Base-by-base conservation (phyloP, 1,284 basidiomycete genomes). In the Cryptococcus hybrid region DNA sequence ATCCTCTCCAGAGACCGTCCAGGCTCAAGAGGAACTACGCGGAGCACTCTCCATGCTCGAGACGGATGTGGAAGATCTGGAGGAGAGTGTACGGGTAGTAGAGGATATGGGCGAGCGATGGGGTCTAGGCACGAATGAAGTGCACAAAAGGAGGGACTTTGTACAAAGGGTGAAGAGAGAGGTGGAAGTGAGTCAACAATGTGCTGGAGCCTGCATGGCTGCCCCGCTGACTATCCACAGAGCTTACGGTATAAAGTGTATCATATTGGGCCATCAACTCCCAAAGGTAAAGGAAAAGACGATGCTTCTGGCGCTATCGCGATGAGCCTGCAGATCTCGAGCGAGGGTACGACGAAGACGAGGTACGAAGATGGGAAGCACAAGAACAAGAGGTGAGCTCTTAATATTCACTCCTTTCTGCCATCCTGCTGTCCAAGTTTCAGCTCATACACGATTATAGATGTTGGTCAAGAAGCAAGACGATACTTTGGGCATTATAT, bases 1-100 rank as follows among this genome's bases (percentile, higher is more conserved):
- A 1, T 44, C 62, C 2, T 47, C 55, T 1, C 58, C 58, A 11
- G 15, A 52, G 1, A 61, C 63, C 0, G 42, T 61, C 4, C 38
- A 56, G 47, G 68, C 69, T 7, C 59, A 59, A 13, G 65, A 73
- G 6, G 76, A 93, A 85, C 79, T 94, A 51, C 86, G 86, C 72
- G 85, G 85, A 0, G 88, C 88, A 1, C 82, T 95, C 7, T 82
- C 84, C 1, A 79, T 86, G 0, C 79, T 95, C 37, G 89, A 92
- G 70, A 86, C 88, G 0, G 92, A 95, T 77, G 72, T 93, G 35
- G 88, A 92, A 60, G 91, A 92, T 69, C 77, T 95, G 18, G 91
- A 93, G 54, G 90, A 92, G 70, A 91, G 89, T 65, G 90, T 95
- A 35, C 86, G 84, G 84, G 89, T 89, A 4, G 90, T 93, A 64